Conservation (phyloP, 139 green algal genomes). For the Bryopsis sp. region DNA sequence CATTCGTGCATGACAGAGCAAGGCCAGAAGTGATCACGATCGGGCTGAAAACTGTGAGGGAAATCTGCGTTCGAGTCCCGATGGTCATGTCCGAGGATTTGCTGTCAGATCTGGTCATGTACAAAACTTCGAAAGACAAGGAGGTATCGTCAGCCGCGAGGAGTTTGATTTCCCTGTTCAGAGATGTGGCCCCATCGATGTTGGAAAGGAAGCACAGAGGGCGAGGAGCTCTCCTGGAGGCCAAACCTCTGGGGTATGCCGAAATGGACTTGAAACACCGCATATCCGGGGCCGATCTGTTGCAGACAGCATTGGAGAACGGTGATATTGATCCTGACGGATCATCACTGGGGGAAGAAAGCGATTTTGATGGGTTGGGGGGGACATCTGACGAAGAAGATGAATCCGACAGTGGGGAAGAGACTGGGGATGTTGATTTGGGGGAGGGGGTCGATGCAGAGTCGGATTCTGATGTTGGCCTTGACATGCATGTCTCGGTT, state of each 20-base stretch:
- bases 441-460: too few relatives aligned
- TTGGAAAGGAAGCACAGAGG: slow-evolving; percentile 84
- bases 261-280: slow-evolving; percentile 30
- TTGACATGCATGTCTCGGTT: too few relatives aligned
- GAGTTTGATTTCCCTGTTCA: slow-evolving; percentile 75
- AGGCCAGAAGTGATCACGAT: slow-evolving; percentile 70
- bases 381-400: slow-evolving; percentile 17
- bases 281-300: slow-evolving; percentile 76
- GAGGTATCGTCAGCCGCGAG: slow-evolving; percentile 67
- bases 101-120: slow-evolving; percentile 55
- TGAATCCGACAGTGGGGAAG: not conserved
- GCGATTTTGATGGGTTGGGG: too few relatives aligned
- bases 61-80: slow-evolving; percentile 76
- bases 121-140: slow-evolving; percentile 78
- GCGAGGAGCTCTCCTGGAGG: slow-evolving; percentile 54
- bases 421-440: too few relatives aligned
- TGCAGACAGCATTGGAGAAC: slow-evolving; percentile 50
- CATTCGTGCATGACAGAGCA: slow-evolving; percentile 89
- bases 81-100: slow-evolving; percentile 85
- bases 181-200: slow-evolving; percentile 81
- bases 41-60: slow-evolving; percentile 84
- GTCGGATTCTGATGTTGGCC: too few relatives aligned
- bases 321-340: slow-evolving; percentile 9
- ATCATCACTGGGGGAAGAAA: slow-evolving; percentile 1
- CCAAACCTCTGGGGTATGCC: slow-evolving; percentile 48